Conservation (phyloP, 163 green algal species). For the Picocystis sp. region DNA sequence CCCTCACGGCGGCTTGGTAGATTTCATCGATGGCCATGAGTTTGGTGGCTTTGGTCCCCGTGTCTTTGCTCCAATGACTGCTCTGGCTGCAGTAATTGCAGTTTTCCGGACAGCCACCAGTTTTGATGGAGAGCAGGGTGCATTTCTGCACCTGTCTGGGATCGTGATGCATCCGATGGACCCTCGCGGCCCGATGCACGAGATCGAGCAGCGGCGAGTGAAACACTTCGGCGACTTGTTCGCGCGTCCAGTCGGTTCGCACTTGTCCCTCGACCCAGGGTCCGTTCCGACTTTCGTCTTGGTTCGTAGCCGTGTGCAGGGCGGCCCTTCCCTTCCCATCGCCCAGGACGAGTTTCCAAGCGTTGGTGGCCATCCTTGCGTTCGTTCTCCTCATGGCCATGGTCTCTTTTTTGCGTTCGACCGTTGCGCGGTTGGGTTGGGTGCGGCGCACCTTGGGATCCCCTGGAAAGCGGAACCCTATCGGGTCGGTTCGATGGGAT, state of each 20-base stretch:
- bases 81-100: conserved; percentile 94
- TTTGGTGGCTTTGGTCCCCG: conserved; percentile 77
- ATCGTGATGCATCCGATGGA: conserved; percentile 85
- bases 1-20: conserved; percentile 65
- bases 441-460: too few species aligned
- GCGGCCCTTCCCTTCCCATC: too few species aligned
- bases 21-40: conserved; percentile 88
- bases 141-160: conserved; percentile 85
- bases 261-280: conserved; percentile 9
- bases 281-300: too few species aligned
- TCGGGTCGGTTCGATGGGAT: too few species aligned
- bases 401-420: too few species aligned
- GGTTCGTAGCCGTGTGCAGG: too few species aligned
- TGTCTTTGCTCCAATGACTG: conserved; percentile 59
- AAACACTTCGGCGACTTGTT: conserved; percentile 86
- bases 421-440: too few species aligned
- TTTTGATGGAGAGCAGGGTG: conserved; percentile 97
- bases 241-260: conserved; percentile 25
- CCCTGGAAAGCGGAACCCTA: too few species aligned
- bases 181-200: conserved; percentile 58
- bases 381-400: too few species aligned
- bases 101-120: conserved; percentile 93
- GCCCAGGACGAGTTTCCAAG: too few species aligned
- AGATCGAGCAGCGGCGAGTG: conserved; percentile 82
- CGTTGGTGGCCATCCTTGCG: too few species aligned